Evolutionary conservation across 345 rosid genomes (phyloP).

Genomic region (Eucalyptus pauciflora): DNA sequence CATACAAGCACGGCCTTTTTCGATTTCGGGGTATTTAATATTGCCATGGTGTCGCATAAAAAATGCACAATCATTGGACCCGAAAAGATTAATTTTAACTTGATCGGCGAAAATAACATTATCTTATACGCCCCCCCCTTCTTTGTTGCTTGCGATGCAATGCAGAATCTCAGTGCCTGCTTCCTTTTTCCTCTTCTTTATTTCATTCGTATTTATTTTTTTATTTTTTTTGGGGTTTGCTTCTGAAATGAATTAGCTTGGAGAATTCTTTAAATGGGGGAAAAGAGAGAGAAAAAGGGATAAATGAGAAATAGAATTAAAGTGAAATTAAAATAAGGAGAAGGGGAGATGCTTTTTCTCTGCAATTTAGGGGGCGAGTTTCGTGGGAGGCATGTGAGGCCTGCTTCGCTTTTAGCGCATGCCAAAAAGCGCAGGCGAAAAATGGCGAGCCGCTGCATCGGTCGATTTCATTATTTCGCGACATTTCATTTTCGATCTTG

Average conservation of each 20-base stretch:
- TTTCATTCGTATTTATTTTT: not conserved
- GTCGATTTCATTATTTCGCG: not conserved
- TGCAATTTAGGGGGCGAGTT: not conserved
- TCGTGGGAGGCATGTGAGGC: conserved; percentile 40
- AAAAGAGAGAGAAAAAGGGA: not conserved
- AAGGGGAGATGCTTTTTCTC: not conserved
- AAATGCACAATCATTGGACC: conserved; percentile 33
- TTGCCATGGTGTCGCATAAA: not conserved
- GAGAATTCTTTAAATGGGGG: not conserved
- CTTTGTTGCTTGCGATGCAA: conserved; percentile 12
- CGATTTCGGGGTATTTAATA: not conserved
- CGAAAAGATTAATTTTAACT: conserved; percentile 59
- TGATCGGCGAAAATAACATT: conserved; percentile 6
- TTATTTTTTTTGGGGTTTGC: not conserved
- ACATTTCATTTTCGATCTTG: not conserved
- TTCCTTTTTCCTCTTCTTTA: not conserved
- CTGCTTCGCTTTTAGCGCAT: conserved; percentile 29
- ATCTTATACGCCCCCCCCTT: not conserved
- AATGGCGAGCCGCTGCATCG: not conserved
- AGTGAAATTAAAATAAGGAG: not conserved
- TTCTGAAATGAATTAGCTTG: not conserved
- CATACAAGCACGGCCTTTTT: not conserved
- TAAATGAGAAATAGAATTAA: not conserved
- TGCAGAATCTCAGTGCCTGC: not conserved
- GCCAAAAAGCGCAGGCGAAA: conserved; percentile 9